Evolutionary conservation across 2,329 filamentous ascomycete species (phyloP).

Genomic region (Thyridium curvatum): DNA sequence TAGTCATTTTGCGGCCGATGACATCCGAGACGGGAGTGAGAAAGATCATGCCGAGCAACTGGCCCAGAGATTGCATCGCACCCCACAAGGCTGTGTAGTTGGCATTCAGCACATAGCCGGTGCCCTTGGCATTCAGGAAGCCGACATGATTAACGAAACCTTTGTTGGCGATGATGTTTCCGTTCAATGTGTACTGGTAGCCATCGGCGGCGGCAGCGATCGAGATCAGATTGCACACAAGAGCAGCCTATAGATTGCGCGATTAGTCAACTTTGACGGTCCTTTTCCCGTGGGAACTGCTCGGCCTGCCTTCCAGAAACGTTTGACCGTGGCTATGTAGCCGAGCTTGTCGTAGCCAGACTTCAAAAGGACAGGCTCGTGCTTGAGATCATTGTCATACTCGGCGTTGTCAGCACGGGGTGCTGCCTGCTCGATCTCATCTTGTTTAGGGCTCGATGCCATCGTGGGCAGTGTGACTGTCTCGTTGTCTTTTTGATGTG

Average conservation of each 20-base stretch:
- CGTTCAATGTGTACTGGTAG: conserved; percentile 1
- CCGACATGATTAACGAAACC: conserved; percentile 10
- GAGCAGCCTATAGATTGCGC: conserved; percentile 4
- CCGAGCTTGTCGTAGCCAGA: conserved; percentile 6
- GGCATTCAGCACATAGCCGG: conserved; percentile 3
- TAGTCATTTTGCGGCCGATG: conserved; percentile 9
- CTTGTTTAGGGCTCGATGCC: too few relatives aligned
- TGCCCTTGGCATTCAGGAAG: conserved; percentile 5
- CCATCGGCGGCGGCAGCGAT: conserved; percentile 8
- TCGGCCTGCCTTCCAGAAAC: conserved; percentile 4
- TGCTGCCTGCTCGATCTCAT: too few relatives aligned
- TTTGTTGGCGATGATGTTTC: conserved; percentile 10
- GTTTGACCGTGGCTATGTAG: conserved; percentile 2
- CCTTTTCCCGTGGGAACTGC: too few relatives aligned
- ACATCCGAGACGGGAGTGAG: conserved; percentile 7
- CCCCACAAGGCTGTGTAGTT: conserved; percentile 9
- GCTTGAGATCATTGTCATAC: background rate
- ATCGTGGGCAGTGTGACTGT: too few relatives aligned
- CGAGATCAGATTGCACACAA: conserved; percentile 7
- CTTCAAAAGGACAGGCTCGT: conserved; percentile 3
- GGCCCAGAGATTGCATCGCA: conserved; percentile 9
- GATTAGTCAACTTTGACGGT: too few relatives aligned
- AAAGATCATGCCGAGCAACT: conserved; percentile 8
- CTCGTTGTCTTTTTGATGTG: too few relatives aligned
- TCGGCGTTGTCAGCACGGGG: background rate